These are phyloP conservation scores for Trametes sp. DNA, from an alignment of 1,284 basidiomycete species.

Conservation along the genomic window DNA sequence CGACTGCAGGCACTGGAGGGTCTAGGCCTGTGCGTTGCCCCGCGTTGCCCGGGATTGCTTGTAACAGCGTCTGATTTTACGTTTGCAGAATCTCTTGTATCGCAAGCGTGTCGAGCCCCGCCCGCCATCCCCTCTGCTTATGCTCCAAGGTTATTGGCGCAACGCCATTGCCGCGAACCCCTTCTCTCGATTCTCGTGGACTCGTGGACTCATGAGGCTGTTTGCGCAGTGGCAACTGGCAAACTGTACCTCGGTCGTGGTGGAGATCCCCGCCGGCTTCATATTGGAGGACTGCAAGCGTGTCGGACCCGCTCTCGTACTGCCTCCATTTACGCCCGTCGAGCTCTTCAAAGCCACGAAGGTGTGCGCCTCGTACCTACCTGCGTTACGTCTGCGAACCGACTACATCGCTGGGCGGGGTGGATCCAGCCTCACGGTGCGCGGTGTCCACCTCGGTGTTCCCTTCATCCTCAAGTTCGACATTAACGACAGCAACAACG, in stretches of 20 bases:
- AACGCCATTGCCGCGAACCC: not conserved
- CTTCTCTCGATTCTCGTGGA: not conserved
- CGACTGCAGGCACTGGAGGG: no score
- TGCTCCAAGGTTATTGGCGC: not conserved
- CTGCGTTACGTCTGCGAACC: not conserved
- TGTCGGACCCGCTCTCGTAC: no score
- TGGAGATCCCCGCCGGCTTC: not conserved
- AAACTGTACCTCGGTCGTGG: not conserved
- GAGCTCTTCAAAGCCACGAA: no score
- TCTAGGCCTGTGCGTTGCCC: no score
- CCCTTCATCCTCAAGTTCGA: not conserved
- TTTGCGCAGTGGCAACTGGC: not conserved
- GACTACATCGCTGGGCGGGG: not conserved
- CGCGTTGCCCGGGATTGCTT: no score
- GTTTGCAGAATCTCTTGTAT: not conserved
- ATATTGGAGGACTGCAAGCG: no score
- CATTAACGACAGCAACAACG: not conserved
- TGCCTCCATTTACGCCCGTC: no score
- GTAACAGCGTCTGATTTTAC: no score
- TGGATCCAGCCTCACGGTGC: not conserved
- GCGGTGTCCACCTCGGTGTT: not conserved
- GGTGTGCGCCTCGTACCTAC: no score
- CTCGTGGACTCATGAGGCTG: not conserved
- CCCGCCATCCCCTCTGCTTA: not conserved
- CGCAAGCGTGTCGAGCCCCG: not conserved